These are phyloP conservation scores for Corrigiola litoralis DNA, from an alignment of 179 eudicot genomes.

Conservation along the genomic window DNA sequence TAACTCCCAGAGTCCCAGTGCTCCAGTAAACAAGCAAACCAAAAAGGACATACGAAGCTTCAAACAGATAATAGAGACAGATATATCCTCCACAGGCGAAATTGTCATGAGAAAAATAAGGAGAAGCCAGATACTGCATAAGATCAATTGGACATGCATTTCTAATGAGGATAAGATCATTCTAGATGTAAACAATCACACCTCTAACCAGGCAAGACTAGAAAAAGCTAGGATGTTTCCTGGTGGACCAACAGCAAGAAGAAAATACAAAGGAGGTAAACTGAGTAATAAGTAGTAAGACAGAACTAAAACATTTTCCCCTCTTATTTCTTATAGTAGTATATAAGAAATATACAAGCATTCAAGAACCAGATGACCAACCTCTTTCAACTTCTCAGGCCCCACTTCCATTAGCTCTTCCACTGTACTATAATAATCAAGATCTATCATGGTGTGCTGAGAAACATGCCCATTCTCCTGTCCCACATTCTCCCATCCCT, in stretches of 20 bases:
- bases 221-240: no score
- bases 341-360: background rate
- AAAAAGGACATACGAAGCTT: background rate
- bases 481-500: slow-evolving; percentile 74
- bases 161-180: background rate
- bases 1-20: background rate
- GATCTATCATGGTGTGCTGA: slow-evolving; percentile 54
- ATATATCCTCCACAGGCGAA: background rate
- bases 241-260: no score
- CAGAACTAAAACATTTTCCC: no score
- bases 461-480: slow-evolving; percentile 61
- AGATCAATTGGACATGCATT: background rate
- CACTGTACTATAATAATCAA: slow-evolving; percentile 74
- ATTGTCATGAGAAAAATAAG: no score
- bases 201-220: no score
- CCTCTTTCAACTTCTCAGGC: slow-evolving; percentile 93
- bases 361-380: slow-evolving; percentile 20
- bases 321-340: no score
- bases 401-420: slow-evolving; percentile 90
- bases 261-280: background rate
- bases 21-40: slow-evolving; percentile 5
- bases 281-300: background rate
- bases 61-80: background rate
- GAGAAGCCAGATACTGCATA: background rate
- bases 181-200: no score